A percentile compares a stretch with the other conserved stretches of the same genome.
phyloP scores from a whole-genome alignment of 2,329 filamentous ascomycete species.

The Teratosphaeria pseudoeucalypti region DNA sequence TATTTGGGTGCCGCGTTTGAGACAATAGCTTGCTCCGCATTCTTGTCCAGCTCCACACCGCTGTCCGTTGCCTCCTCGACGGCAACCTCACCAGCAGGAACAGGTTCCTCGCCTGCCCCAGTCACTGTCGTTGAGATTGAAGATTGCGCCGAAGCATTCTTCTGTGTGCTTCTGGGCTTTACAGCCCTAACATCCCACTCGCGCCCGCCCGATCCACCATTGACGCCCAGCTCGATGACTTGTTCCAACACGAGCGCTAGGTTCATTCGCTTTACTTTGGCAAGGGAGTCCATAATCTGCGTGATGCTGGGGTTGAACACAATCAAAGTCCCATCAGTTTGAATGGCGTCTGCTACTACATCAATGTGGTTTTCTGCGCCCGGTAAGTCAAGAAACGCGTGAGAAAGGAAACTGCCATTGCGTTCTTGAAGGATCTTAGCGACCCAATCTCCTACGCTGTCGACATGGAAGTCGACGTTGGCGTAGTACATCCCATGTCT shows the following conservation, averaged over 20 bases:
- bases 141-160: neutral
- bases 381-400: slow-evolving; percentile 66
- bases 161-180: slow-evolving; percentile 21
- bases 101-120: neutral
- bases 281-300: slow-evolving; percentile 58
- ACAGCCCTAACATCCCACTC: slow-evolving; percentile 54
- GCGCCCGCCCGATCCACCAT: slow-evolving; percentile 43
- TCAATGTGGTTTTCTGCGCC: slow-evolving; percentile 45
- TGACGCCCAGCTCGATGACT: slow-evolving; percentile 47
- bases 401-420: slow-evolving; percentile 50
- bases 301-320: slow-evolving; percentile 71
- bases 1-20: neutral
- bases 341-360: slow-evolving; percentile 47
- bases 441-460: slow-evolving; percentile 55
- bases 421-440: slow-evolving; percentile 38
- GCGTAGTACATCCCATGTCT: slow-evolving; percentile 58
- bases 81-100: neutral
- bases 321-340: slow-evolving; percentile 53
- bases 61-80: neutral
- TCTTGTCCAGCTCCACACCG: neutral
- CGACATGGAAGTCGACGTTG: slow-evolving; percentile 65
- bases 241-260: slow-evolving; percentile 50
- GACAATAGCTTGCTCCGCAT: neutral
- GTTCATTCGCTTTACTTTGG: slow-evolving; percentile 41
- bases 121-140: neutral